Base-by-base conservation (phyloP, 1,284 basidiomycete genomes). In the Austropuccinia psidii region DNA sequence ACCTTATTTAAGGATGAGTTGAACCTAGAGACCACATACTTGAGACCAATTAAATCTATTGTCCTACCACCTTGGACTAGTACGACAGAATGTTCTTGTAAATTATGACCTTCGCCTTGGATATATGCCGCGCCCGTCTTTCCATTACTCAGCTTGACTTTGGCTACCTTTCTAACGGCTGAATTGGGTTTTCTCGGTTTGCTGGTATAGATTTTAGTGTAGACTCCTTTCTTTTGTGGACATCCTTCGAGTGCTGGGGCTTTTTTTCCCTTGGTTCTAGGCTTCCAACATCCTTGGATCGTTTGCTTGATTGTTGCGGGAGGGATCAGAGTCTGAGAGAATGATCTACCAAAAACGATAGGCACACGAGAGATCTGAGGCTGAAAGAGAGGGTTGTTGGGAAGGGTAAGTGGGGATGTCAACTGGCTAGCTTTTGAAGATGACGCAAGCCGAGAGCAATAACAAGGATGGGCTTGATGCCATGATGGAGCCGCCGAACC, bases 151-250 rank as follows among this genome's bases (percentile, higher is more conserved):
- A 98, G 84, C 83, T 95, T 95, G 77, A 99, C 89, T 80, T 91
- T 87, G 50, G 93, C 93, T 75, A 98, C 91, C 83, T 98, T 98
- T 76, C 96, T 90, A 79, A 97, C 93, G 54, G 94, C 94, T 50
- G 95, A 98, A 83, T 99, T 99, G 76, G 96, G 96, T 81, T 99
- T 99, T 84, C 94, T 97, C 29, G 96, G 96, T 80, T 90, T 93
- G 77, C 85, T 86, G 55, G 88, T 90, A 81, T 90, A 89, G 29
- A 97, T 87, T 77, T 88, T 87, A 35, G 88, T 86, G 80, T 91
- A 90, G 74, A 97, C 92, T 43, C 90, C 93, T 81, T 95, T 96
- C 78, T 87, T 87, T 82, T 96, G 93, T 13, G 89, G 90, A 79
- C 86, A 89, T 37, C 81, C 84, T 75, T 89, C 83, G 29, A 97